Base-by-base conservation (phyloP, 306 rosid genomes). In the Pueraria montana region DNA sequence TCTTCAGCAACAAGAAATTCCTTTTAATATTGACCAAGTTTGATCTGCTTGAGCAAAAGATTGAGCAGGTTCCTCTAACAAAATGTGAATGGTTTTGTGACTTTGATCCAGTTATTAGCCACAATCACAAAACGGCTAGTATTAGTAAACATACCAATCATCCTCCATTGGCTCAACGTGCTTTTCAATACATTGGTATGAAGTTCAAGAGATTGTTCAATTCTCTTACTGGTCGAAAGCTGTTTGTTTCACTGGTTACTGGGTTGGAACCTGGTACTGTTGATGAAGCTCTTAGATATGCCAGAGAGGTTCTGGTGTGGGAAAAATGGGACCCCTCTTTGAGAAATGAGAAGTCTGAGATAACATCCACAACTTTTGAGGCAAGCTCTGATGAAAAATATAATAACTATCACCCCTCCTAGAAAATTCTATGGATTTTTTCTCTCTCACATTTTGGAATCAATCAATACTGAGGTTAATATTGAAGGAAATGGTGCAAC, bases 21-120 rank as follows among this genome's bases (percentile, higher is more conserved):
- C 90, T 94, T 63, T 78, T 94, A 63, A 34, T 92, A 23, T 86
- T 94, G 69, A 91, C 84, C 91, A 91, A 92, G 82, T 89, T 74
- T 12, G 98, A 94, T 63, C 88, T 91, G 42, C 85, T 94, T 0
- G 92, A 87, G 86, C 92, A 91, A 70, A 91, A 89, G 76, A 88
- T 91, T 36, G 85, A 89, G 23, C 68, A 48, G 49, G 87, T 27
- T 14, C 92, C 94, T 59, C 95, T 91, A 61, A 58, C 85, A 55
- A 61, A 55, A 74, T 94, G 98, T 24, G 92, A 89, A 80, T 94
- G 97, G 98, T 92, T 94, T 80, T 4, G 10, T 1, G 90, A 94
- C 82, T 94, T 94, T 86, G 56, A 87, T 58, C 93, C 98, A 0
- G 79, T 90, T 26, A 78, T 84, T 17, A 78, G 88, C 81, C 52